These are phyloP conservation scores for Colletotrichum horii DNA, from an alignment of 2,329 filamentous ascomycete genomes.

Conservation along the genomic window DNA sequence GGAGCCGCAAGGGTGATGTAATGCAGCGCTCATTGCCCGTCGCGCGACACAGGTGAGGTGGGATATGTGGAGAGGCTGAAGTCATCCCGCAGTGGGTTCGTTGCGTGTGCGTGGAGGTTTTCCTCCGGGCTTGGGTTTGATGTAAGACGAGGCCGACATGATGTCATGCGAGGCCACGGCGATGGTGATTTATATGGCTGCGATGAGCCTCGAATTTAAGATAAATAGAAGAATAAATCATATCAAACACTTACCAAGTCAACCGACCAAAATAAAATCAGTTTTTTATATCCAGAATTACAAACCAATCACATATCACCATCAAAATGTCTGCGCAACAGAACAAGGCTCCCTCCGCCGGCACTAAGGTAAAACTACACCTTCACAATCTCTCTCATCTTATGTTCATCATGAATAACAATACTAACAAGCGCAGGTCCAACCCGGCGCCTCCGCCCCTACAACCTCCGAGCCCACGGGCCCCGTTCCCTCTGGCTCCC, in stretches of 20 bases:
- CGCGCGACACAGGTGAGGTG: background rate
- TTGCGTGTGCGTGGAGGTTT: background rate
- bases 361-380: constrained; percentile 5
- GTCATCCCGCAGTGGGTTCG: constrained; percentile 15
- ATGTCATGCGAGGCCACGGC: constrained; percentile 1
- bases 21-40: background rate
- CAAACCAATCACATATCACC: background rate
- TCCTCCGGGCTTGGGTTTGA: background rate
- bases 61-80: constrained; percentile 18
- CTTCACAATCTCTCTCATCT: background rate
- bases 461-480: constrained; percentile 66
- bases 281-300: background rate
- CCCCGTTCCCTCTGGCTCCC: constrained; percentile 68
- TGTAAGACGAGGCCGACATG: constrained; percentile 13
- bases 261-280: background rate
- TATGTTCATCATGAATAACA: background rate
- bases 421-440: constrained; percentile 44
- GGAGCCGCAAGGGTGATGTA: background rate
- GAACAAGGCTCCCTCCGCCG: constrained; percentile 12
- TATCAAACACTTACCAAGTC: background rate
- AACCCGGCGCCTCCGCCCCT: constrained; percentile 52
- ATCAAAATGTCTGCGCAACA: background rate
- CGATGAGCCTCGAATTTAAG: background rate
- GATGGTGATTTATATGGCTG: constrained; percentile 1
- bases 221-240: background rate